A percentile compares a stretch with the other conserved stretches of the same genome.
phyloP scores from a whole-genome alignment of 495 filamentous ascomycete species.

The Podospora didyma region DNA sequence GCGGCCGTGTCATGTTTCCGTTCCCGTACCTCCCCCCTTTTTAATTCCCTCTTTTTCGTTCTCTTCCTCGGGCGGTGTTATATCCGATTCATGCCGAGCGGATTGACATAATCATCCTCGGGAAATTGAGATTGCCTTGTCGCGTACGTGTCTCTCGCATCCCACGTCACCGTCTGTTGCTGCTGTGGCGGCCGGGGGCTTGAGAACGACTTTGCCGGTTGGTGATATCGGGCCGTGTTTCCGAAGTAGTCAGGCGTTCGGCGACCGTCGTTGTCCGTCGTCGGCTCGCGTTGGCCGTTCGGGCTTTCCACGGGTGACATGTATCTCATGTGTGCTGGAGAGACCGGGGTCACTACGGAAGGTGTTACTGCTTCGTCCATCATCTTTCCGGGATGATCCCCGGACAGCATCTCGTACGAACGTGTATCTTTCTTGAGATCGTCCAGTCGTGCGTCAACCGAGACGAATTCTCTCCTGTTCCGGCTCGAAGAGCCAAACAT shows the following conservation, averaged over 20 bases:
- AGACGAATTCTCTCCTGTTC: constrained; percentile 73
- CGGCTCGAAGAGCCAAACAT: constrained; percentile 47
- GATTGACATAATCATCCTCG: constrained; percentile 35
- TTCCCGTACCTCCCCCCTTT: neutral
- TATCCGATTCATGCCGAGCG: constrained; percentile 46
- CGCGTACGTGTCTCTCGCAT: constrained; percentile 34
- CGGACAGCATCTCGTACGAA: constrained; percentile 79
- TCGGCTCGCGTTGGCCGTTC: constrained; percentile 7
- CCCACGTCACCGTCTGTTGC: constrained; percentile 32
- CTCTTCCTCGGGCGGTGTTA: constrained; percentile 20
- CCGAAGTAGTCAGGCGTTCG: constrained; percentile 48
- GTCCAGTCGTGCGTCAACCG: constrained; percentile 67
- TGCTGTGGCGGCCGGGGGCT: constrained; percentile 38
- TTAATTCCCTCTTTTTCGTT: constrained; percentile 12
- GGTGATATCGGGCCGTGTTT: constrained; percentile 41
- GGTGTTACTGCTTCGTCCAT: constrained; percentile 42
- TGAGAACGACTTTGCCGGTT: constrained; percentile 43
- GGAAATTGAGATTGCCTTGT: constrained; percentile 15
- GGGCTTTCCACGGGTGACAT: constrained; percentile 33
- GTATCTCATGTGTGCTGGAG: constrained; percentile 30
- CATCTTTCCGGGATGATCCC: constrained; percentile 42
- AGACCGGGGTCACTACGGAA: constrained; percentile 43
- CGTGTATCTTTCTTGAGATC: constrained; percentile 58
- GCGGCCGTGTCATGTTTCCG: neutral
- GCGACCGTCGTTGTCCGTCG: constrained; percentile 29